Base-by-base conservation (phyloP, 2,329 filamentous ascomycete species). In the Fusarium solani-melongenae region DNA sequence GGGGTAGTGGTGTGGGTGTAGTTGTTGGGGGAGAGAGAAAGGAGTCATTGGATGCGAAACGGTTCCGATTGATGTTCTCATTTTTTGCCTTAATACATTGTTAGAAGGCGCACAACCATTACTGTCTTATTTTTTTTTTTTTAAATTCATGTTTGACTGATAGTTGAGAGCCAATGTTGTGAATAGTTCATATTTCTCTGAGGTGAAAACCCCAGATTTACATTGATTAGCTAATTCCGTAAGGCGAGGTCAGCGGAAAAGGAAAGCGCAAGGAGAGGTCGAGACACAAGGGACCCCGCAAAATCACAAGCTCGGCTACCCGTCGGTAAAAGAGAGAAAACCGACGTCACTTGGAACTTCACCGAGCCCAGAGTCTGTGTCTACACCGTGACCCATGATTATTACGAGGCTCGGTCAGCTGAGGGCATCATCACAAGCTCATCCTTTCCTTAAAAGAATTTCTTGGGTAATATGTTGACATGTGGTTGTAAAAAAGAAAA, bases 241-340 rank as follows among this genome's bases (percentile, higher is more conserved):
- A 63, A 63, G 61, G 51, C 41, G 29, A 55, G 49, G 65, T 57
- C 44, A 68, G 61, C 65, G 33, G 41, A 51, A 49, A 49, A 57
- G 36, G 31, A 34, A 31, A 56, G 56, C 34, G 11, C 27, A 51
- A 51, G 11, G 46, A 51, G 46, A 51, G 46, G 46, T 51, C 46
- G 46, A 20, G 17, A 51, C 27, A 27, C 27, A 41, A n/a, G 39
- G 63, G 75, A 78, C 86, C 86, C 86, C 86, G 86, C 86, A 87
- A 85, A 84, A 86, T 88, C 87, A 88, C 86, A 88, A 88, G 87
- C 87, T 88, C 86, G 86, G 86, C 83, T 85, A 79, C 76, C 79
- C 70, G 81, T 88, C 86, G 86, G 86, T 81, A 86, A 86, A 81
- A 62, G 64, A 59, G 27, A 72, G 10, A 27, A 31, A 8, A 31